phyloP scores from a whole-genome alignment of 257 asterid genomes.

The Salvia rosmarinus region DNA sequence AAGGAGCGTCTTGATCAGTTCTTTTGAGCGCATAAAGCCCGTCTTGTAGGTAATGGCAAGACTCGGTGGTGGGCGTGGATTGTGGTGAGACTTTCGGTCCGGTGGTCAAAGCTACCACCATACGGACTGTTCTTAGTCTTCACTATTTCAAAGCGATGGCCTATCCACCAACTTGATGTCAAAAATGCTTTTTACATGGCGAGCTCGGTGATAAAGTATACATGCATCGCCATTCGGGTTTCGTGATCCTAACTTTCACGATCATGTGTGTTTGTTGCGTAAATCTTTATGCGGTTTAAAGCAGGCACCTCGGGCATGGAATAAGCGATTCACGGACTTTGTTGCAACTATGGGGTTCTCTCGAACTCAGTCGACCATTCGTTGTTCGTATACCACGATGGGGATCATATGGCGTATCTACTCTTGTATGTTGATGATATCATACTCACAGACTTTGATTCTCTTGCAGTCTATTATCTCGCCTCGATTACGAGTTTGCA shows the following conservation, averaged over 20 bases:
- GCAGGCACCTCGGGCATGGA: background rate
- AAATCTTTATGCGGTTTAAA: background rate
- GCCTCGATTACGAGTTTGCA: no score
- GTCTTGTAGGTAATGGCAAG: background rate
- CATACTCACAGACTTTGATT: no score
- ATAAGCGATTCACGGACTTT: background rate
- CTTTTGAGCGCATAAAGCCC: background rate
- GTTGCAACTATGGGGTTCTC: no score
- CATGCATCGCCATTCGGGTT: background rate
- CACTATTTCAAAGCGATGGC: background rate
- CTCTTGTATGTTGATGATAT: background rate
- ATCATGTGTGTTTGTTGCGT: background rate
- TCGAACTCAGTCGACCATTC: no score
- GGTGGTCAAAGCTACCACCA: background rate
- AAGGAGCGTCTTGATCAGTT: background rate
- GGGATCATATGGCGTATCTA: background rate
- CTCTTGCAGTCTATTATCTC: no score
- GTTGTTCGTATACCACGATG: no score
- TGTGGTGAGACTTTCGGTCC: no score
- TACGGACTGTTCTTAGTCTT: background rate
- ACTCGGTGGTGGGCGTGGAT: no score
- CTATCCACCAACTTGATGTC: background rate
- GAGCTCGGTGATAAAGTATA: background rate
- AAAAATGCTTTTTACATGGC: no score
- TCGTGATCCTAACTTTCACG: background rate